Evolutionary conservation across 257 asterid genomes (phyloP).

Genomic region (Nicotiana attenuata): DNA sequence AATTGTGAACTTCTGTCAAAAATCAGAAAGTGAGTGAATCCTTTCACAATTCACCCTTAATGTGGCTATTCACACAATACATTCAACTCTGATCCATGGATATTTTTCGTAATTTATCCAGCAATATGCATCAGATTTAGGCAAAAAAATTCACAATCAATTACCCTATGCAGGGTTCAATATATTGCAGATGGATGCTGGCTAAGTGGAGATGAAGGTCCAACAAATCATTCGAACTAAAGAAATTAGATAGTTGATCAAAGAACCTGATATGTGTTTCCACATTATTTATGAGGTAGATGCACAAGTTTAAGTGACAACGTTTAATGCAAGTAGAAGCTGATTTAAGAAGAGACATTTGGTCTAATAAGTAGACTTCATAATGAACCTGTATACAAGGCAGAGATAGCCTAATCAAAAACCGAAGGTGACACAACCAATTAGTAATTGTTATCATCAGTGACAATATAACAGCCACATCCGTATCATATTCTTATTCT

Average conservation of each 20-base stretch:
- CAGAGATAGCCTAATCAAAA: neutral
- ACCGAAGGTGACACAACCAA: neutral
- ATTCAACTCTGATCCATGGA: neutral
- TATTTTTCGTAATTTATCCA: neutral
- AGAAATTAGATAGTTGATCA: neutral
- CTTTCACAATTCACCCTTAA: too few species aligned
- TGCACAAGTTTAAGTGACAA: neutral
- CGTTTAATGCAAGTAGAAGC: neutral
- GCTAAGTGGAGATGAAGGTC: neutral
- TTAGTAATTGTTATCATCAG: neutral
- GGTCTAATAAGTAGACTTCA: neutral
- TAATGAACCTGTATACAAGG: neutral
- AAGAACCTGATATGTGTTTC: neutral
- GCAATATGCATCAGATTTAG: neutral
- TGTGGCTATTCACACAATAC: neutral
- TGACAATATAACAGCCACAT: neutral
- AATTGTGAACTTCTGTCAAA: neutral
- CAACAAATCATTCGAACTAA: neutral
- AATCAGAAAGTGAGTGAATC: neutral
- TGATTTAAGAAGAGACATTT: neutral
- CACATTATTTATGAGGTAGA: neutral
- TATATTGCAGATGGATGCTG: neutral
- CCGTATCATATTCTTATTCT: neutral
- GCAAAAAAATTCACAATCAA: neutral
- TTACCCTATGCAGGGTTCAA: neutral